Evolutionary conservation across 2,329 filamentous ascomycete genomes (phyloP), one percentile per base, ranked within the genome.

Genomic region (Trichocomaceae sp.): DNA sequence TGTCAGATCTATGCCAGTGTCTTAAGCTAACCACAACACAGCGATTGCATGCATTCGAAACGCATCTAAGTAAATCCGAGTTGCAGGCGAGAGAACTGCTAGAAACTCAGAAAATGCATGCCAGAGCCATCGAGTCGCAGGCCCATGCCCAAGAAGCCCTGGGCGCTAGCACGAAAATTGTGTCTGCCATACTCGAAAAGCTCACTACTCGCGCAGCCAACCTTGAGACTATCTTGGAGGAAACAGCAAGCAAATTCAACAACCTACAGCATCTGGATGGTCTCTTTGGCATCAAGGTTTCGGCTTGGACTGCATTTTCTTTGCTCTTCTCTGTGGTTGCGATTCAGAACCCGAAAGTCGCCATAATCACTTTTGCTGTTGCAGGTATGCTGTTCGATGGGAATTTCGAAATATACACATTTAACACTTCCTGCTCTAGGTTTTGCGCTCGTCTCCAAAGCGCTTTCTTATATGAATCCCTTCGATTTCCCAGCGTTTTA

Each of bases 1-100:
- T 10, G 12, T 15, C 54, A 1, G 6, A 23, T 41, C n/a, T 31
- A 9, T 2, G 7, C 17, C 15, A 50, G 5, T 15, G 9, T 26
- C 23, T 26, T 4, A 26, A 26, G 23, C 63, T 70, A 52, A 70
- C 29, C 5, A 42, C 7, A 22, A 15, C 26, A 13, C 41, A 76
- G 73, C 69, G 64, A 20, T 60, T 76, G 7, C 60, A 61, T 45
- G 53, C 55, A 9, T 67, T 75, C 50, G 66, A 71, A 31, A 53
- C 35, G 2, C 61, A 64, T 1, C 66, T 76, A 29, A 59, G 66
- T 7, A 54, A 63, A 15, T 69, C 73, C 6, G 65, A 71, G 52
- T 20, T 47, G 1, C 70, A 60, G 54, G 67, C 71, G 3, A 60
- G 63, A 23, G 56, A 62, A 15, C 53, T 76, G 10, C 66, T 67